Percentiles rank a stretch among this genome's conserved stretches.
These are phyloP conservation scores for Mangifera indica DNA, from an alignment of 345 rosid genomes.

Conservation along the genomic window DNA sequence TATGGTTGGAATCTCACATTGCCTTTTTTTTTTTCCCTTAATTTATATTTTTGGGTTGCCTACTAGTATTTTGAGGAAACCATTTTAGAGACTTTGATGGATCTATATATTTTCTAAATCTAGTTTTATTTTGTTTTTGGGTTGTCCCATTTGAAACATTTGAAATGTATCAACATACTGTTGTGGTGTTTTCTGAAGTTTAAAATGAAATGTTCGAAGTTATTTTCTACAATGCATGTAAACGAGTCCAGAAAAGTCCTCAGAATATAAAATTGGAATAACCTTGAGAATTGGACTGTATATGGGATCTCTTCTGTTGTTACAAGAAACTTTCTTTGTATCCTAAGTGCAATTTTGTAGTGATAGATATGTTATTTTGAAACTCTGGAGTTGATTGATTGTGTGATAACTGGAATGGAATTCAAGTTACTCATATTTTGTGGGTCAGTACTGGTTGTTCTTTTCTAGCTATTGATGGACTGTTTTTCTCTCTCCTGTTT, in stretches of 20 bases:
- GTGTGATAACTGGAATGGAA: conserved; percentile 1
- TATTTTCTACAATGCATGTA: not conserved
- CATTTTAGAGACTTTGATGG: not conserved
- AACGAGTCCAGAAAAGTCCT: not conserved
- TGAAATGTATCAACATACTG: not conserved
- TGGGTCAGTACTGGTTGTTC: not conserved
- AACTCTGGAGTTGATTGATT: not conserved
- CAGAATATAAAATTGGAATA: not conserved
- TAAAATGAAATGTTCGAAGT: not conserved
- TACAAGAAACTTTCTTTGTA: not conserved
- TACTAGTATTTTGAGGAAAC: not conserved
- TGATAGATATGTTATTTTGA: not conserved
- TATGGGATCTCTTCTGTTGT: too few species aligned
- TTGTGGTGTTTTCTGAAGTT: not conserved
- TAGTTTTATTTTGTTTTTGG: not conserved
- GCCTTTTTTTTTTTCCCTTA: not conserved
- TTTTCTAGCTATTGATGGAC: conserved; percentile 10
- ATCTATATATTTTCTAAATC: not conserved
- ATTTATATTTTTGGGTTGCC: not conserved
- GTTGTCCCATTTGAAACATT: not conserved
- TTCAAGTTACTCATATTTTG: not conserved
- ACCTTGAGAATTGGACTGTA: not conserved
- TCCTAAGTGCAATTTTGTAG: not conserved
- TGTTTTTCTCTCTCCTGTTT: conserved; percentile 18
- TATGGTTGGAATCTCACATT: not conserved